Conservation (phyloP, 2,329 filamentous ascomycete species). For the Phaeoacremonium minimum region DNA sequence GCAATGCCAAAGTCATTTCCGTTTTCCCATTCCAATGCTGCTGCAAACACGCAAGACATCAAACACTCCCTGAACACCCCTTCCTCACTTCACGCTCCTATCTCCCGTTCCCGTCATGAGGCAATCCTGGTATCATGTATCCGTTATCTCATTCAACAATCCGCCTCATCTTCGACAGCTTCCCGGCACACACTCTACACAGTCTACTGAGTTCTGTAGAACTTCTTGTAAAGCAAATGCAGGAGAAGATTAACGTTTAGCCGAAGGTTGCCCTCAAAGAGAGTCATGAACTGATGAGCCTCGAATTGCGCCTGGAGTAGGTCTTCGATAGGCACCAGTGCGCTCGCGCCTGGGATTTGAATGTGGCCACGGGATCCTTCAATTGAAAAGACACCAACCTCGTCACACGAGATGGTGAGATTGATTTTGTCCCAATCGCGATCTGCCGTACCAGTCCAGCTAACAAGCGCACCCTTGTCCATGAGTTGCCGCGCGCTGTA, state of each 20-base stretch:
- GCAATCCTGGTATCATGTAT: no score
- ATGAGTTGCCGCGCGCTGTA: slow-evolving; percentile 85
- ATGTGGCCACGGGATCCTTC: slow-evolving; percentile 89
- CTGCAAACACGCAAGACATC: no score
- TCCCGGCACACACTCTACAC: no score
- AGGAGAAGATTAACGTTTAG: slow-evolving; percentile 96
- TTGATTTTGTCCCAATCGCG: slow-evolving; percentile 90
- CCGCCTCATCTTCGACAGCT: no score
- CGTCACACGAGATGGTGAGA: slow-evolving; percentile 88
- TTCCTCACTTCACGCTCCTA: no score
- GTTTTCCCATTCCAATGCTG: no score
- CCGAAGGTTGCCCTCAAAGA: slow-evolving; percentile 81
- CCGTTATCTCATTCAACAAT: no score
- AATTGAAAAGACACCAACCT: slow-evolving; percentile 89
- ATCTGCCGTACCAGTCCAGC: slow-evolving; percentile 80
- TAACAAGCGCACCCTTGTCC: slow-evolving; percentile 90
- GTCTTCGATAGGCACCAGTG: slow-evolving; percentile 85
- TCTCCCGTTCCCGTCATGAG: no score
- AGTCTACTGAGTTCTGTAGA: slow-evolving; percentile 71
- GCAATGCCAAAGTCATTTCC: no score
- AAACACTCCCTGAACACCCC: no score
- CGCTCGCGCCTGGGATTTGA: slow-evolving; percentile 91
- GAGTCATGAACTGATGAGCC: slow-evolving; percentile 90
- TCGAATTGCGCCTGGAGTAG: slow-evolving; percentile 96
- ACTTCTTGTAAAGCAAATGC: slow-evolving; percentile 98